A percentile compares a stretch with the other conserved stretches of the same genome.
Conservation (phyloP, 2,329 filamentous ascomycete genomes). For the Ophiosphaerella korrae region DNA sequence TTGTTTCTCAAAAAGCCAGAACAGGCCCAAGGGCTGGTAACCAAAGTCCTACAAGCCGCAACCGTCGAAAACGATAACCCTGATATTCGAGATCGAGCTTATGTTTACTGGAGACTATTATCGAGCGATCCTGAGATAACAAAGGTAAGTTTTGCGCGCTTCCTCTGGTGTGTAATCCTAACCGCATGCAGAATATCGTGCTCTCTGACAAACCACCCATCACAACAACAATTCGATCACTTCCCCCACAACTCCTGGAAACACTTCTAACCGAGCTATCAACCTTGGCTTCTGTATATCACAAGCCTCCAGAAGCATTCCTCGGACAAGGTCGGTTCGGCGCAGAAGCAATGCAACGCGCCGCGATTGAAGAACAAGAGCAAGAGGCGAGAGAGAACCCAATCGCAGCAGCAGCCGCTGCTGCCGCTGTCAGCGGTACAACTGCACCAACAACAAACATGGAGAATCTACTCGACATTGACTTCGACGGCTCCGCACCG, state of each 20-base stretch:
- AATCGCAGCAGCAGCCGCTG: conserved; percentile 81
- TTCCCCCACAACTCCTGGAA: conserved; percentile 83
- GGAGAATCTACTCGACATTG: conserved; percentile 94
- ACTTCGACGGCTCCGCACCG: conserved; percentile 90
- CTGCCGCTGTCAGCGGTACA: conserved; percentile 63
- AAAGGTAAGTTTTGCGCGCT: conserved; percentile 62
- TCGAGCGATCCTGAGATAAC: conserved; percentile 90
- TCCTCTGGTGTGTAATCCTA: background rate
- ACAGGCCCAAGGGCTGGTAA: conserved; percentile 86
- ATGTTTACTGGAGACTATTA: conserved; percentile 96
- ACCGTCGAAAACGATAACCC: conserved; percentile 97
- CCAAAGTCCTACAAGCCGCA: conserved; percentile 90
- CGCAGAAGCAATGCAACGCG: conserved; percentile 90
- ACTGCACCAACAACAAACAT: conserved; percentile 72
- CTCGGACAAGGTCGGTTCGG: conserved; percentile 93
- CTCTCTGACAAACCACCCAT: conserved; percentile 95
- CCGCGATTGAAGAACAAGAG: conserved; percentile 94
- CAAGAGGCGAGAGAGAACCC: conserved; percentile 93
- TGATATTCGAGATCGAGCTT: conserved; percentile 94
- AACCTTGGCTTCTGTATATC: conserved; percentile 94
- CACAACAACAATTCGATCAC: conserved; percentile 87
- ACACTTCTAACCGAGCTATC: conserved; percentile 90
- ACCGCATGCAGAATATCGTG: conserved; percentile 69
- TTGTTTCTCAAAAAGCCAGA: conserved; percentile 96
- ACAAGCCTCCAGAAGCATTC: conserved; percentile 98